Percentiles rank a stretch among this genome's conserved stretches.
These are phyloP conservation scores for Penicillium expansum DNA, from an alignment of 2,329 filamentous ascomycete species.

Conservation along the genomic window DNA sequence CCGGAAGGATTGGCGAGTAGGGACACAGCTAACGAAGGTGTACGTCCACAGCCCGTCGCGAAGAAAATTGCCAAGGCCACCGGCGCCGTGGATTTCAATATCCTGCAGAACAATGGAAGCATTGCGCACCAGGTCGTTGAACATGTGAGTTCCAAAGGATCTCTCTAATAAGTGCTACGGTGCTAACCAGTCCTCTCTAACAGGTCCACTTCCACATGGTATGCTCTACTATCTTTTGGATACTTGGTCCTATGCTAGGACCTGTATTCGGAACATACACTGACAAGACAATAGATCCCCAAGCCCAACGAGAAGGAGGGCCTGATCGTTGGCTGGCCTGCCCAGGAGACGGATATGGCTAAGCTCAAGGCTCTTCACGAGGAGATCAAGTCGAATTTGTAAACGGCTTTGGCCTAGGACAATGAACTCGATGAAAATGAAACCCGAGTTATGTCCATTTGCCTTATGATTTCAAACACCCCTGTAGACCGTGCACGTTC, in stretches of 20 bases:
- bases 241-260: not conserved
- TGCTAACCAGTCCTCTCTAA: constrained; percentile 3
- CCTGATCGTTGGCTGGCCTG: constrained; percentile 75
- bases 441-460: not conserved
- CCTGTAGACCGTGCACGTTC: not conserved
- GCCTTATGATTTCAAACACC: too few relatives aligned
- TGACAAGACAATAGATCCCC: constrained; percentile 64
- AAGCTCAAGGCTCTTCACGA: constrained; percentile 74
- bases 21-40: constrained; percentile 12
- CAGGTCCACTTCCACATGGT: constrained; percentile 94
- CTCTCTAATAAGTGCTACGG: not conserved
- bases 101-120: constrained; percentile 92
- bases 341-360: constrained; percentile 73
- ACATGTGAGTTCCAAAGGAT: constrained; percentile 62
- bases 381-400: constrained; percentile 89
- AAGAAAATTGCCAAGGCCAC: constrained; percentile 81
- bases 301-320: constrained; percentile 86
- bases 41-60: constrained; percentile 64
- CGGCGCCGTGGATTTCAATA: constrained; percentile 79
- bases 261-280: not conserved
- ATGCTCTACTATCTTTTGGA: constrained; percentile 30
- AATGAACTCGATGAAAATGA: not conserved
- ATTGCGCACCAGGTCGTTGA: constrained; percentile 90
- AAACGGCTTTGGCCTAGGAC: constrained; percentile 25
- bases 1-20: not conserved